Conservation (phyloP, 2,329 filamentous ascomycete species). For the Diaporthe sp. region DNA sequence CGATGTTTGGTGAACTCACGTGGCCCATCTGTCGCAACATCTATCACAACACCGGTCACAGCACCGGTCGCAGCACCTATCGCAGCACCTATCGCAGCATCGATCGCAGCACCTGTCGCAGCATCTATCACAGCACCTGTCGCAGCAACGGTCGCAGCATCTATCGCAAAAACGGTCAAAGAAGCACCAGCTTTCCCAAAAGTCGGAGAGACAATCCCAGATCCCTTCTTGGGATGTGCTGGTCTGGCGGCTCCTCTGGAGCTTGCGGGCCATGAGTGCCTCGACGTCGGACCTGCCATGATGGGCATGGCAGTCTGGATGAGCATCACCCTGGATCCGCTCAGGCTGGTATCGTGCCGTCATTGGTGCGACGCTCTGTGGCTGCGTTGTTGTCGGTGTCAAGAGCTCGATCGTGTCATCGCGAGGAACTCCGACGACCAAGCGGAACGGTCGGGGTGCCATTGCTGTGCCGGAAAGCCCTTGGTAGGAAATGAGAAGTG, state of each 20-base stretch:
- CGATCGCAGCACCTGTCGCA: constrained; percentile 32
- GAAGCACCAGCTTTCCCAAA: constrained; percentile 34
- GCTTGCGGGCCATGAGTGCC: constrained; percentile 5
- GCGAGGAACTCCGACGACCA: background rate
- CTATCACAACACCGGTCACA: constrained; percentile 32
- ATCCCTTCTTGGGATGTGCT: background rate
- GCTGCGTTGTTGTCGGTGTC: constrained; percentile 1
- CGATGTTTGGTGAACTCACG: background rate
- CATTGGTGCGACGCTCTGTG: background rate
- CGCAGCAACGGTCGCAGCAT: constrained; percentile 12
- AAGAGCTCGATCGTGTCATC: constrained; percentile 17
- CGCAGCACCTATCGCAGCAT: constrained; percentile 16
- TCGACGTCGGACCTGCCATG: constrained; percentile 14
- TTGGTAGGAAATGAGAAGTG: background rate
- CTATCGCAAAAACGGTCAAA: constrained; percentile 29
- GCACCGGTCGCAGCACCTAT: constrained; percentile 26
- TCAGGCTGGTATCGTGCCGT: constrained; percentile 4
- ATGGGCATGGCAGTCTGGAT: background rate
- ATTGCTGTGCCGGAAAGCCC: background rate
- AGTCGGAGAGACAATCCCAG: constrained; percentile 19
- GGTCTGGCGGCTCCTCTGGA: background rate
- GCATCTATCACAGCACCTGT: constrained; percentile 15
- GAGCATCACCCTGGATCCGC: background rate
- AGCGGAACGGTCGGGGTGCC: background rate
- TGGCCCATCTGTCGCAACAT: constrained; percentile 28